Base-by-base conservation (phyloP, 495 filamentous ascomycete genomes). In the Lasiosphaeriaceae sp. region DNA sequence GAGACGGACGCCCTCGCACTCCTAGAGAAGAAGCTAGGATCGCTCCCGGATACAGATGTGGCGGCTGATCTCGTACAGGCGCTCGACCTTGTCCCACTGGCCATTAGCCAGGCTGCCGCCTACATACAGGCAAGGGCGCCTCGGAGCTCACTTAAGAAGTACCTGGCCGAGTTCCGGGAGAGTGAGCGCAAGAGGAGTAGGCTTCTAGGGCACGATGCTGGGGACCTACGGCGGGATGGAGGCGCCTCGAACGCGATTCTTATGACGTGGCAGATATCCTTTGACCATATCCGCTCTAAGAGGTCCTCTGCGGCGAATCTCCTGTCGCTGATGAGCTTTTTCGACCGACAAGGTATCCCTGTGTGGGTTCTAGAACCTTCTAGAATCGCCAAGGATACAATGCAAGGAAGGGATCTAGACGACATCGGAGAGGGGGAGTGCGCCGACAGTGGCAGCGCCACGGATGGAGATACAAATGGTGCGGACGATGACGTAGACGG, bases 131-230 rank as follows among this genome's bases (percentile, higher is more conserved):
- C n/a, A n/a, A n/a, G n/a, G n/a, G n/a, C n/a, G n/a, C n/a, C n/a
- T n/a, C n/a, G n/a, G n/a, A n/a, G n/a, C n/a, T n/a, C n/a, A n/a
- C n/a, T n/a, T n/a, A n/a, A 55, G 56, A 70, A 68, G 50, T 80
- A 83, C 55, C 57, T 80, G 0, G 39, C 68, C 44, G 51, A 67
- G 12, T 77, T 77, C 52, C 61, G 52, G n/a, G 63, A 60, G 23
- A 71, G 61, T 41, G 71, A 75, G 35, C 17, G 37, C 14, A 70
- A 64, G 14, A 67, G 56, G 55, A 53, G 12, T 16, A 64, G 44
- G 24, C 71, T 75, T 16, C 47, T 75, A 37, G 49, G 60, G 31
- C 24, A 69, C 37, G 68, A 71, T 23, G 55, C n/a, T n/a, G n/a
- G n/a, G n/a, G n/a, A n/a, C n/a, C n/a, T n/a, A n/a, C n/a, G n/a